Conservation (phyloP, 768 basidiomycete species). For the Rhizopogon vulgaris region DNA sequence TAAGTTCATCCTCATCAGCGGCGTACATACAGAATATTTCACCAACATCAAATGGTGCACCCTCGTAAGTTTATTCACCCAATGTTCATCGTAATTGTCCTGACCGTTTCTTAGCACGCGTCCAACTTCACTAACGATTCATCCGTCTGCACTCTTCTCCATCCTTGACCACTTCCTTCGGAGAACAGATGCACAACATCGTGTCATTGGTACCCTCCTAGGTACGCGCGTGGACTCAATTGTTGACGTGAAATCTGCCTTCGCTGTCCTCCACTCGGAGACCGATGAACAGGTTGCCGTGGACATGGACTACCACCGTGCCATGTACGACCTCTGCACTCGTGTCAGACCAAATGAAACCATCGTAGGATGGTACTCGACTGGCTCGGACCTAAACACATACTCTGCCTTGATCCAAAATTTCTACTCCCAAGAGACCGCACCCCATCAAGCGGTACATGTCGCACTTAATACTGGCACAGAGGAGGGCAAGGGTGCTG, state of each 20-base stretch:
- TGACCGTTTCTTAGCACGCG: slow-evolving; percentile 43
- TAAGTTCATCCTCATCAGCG: slow-evolving; percentile 42
- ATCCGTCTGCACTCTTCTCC: slow-evolving; percentile 89
- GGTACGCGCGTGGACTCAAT: slow-evolving; percentile 67
- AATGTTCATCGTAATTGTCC: not conserved
- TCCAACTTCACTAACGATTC: slow-evolving; percentile 72
- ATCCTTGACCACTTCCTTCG: slow-evolving; percentile 97
- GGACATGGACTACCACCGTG: slow-evolving; percentile 93
- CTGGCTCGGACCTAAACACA: slow-evolving; percentile 81
- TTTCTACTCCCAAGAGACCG: slow-evolving; percentile 91
- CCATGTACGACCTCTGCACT: slow-evolving; percentile 84
- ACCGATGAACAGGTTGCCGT: slow-evolving; percentile 91
- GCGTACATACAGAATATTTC: slow-evolving; percentile 32
- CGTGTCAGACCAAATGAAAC: slow-evolving; percentile 68
- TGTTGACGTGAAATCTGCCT: slow-evolving; percentile 77
- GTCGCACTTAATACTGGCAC: slow-evolving; percentile 85
- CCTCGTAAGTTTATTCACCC: slow-evolving; percentile 27
- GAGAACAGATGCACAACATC: slow-evolving; percentile 69
- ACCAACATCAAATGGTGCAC: slow-evolving; percentile 22
- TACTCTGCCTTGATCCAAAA: slow-evolving; percentile 97
- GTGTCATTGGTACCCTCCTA: slow-evolving; percentile 94
- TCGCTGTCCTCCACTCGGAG: slow-evolving; percentile 90
- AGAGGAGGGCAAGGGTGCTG: slow-evolving; percentile 54
- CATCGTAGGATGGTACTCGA: slow-evolving; percentile 90
- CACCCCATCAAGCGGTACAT: slow-evolving; percentile 85